Evolutionary conservation across 2,329 filamentous ascomycete species (phyloP).

Genomic region (Nothophoma quercina): DNA sequence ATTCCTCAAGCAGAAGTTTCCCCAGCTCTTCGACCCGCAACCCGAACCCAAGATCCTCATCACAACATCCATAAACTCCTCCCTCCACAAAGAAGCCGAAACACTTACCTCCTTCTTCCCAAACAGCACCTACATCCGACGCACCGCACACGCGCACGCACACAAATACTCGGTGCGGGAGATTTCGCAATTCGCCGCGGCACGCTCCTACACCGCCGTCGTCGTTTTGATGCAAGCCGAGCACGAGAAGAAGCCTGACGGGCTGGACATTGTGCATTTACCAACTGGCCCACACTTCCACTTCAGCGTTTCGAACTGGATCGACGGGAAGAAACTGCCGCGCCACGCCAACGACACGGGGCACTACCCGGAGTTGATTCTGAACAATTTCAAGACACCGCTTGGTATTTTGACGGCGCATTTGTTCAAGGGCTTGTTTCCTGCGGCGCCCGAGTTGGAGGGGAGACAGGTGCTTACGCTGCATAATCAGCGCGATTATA

Average conservation of each 20-base stretch:
- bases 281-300: constrained; percentile 90
- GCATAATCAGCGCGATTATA: constrained; percentile 95
- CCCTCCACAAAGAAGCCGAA: constrained; percentile 82
- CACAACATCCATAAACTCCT: constrained; percentile 89
- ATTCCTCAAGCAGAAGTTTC: constrained; percentile 67
- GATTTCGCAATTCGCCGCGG: constrained; percentile 83
- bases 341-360: constrained; percentile 88
- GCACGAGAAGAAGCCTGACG: constrained; percentile 77
- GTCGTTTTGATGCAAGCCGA: constrained; percentile 84
- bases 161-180: constrained; percentile 94
- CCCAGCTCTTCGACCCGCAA: constrained; percentile 64
- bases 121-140: constrained; percentile 79
- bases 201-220: constrained; percentile 83
- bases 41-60: constrained; percentile 82
- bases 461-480: constrained; percentile 90
- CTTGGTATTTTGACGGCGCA: constrained; percentile 85
- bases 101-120: constrained; percentile 84
- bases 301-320: constrained; percentile 89
- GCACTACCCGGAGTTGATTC: constrained; percentile 86
- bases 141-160: constrained; percentile 81
- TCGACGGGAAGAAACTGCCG: constrained; percentile 85
- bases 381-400: constrained; percentile 95
- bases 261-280: constrained; percentile 83
- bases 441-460: constrained; percentile 79
- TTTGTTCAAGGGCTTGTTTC: constrained; percentile 82